Base-by-base conservation (phyloP, 345 rosid species). In the Lepidium didymum region DNA sequence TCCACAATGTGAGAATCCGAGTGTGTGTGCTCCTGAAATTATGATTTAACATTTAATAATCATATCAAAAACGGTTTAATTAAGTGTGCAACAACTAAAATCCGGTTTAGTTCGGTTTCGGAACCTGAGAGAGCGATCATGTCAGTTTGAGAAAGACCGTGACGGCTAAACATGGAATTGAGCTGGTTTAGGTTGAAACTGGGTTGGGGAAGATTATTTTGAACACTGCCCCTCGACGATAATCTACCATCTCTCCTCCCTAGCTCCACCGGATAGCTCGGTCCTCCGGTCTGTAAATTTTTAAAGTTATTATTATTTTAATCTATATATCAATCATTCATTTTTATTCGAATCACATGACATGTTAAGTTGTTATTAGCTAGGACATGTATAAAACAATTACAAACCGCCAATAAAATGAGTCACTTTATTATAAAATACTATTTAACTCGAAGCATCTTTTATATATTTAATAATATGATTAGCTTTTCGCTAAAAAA, bases 51-150 rank as follows among this genome's bases (percentile, higher is more conserved):
- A 43, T 23, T 40, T 25, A 33, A 0, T 5, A 31, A 23, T 43
- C 54, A 29, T 53, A 13, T 45, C 10, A 10, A 23, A 19, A 19
- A 19, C 21, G 57, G 44, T 41, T 15, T 6, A 21, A 10, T 10
- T 37, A 37, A 19, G n/a, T n/a, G 23, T 27, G 31, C 3, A 27
- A 27, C 4, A 27, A 27, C 4, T 27, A 27, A 27, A 27, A 27
- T 3, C 3, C 12, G 50, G 44, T 38, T 63, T 14, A 13, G 31
- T 27, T 8, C 3, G 49, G 60, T 66, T 73, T 5, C 23, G 6
- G 21, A 51, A 91, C 97, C 98, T 64, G 98, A 92, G 25, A 92
- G 77, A 0, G 98, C 98, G 14, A 92, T 74, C 96, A 92, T 81
- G 27, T 92, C 96, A 10, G 91, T 84, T 60, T 90, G 98, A 45